Evolutionary conservation across 2,329 filamentous ascomycete species (phyloP).

Genomic region (Podosphaera leucotricha): DNA sequence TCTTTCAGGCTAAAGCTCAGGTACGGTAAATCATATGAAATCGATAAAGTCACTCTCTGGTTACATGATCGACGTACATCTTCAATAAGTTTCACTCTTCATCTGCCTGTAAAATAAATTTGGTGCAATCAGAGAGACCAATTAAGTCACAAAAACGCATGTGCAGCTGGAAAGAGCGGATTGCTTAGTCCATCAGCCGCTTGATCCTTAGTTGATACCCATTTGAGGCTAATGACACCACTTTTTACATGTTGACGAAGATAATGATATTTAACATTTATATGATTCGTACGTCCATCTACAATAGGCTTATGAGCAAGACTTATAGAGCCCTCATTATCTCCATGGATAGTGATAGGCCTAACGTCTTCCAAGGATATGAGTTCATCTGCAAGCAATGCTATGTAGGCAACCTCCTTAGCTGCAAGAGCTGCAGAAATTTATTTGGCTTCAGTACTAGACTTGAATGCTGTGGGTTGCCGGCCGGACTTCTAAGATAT

Average conservation of each 20-base stretch:
- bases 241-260: constrained; percentile 1
- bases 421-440: neutral
- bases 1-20: no score
- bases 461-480: neutral
- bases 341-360: neutral
- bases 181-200: constrained; percentile 1
- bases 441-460: constrained; percentile 1
- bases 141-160: neutral
- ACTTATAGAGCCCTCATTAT: neutral
- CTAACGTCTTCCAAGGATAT: neutral
- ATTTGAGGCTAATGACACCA: neutral
- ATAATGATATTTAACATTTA: constrained; percentile 1
- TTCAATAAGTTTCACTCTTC: no score
- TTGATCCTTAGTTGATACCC: neutral
- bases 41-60: no score
- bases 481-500: constrained; percentile 1
- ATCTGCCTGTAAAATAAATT: no score
- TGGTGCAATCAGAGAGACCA: no score
- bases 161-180: constrained; percentile 6
- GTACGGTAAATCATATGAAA: no score
- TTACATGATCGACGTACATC: no score
- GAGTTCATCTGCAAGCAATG: no score
- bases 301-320: neutral
- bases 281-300: constrained; percentile 1
- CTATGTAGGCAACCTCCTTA: neutral